Evolutionary conservation across 2,329 filamentous ascomycete species (phyloP).

Genomic region (Exophiala phaeomuriformis): DNA sequence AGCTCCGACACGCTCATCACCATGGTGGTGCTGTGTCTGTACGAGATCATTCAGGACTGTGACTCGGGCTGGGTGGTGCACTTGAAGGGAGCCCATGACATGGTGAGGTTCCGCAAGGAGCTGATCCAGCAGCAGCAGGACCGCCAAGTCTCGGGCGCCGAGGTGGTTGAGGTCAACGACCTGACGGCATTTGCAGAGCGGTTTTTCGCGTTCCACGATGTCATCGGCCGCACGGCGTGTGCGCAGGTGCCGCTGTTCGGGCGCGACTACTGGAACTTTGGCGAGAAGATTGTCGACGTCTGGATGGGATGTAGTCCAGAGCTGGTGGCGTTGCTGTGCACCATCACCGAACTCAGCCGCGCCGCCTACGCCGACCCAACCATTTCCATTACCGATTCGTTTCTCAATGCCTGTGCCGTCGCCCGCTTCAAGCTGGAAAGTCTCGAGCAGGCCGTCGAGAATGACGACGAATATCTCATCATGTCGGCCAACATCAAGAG

Average conservation of each 20-base stretch:
- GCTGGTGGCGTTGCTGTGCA: conserved; percentile 5
- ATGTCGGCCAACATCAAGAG: conserved; percentile 3
- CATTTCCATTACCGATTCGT: conserved; percentile 3
- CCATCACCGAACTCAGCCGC: conserved; percentile 4
- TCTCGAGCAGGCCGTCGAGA: conserved; percentile 4
- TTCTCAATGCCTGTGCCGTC: conserved; percentile 4
- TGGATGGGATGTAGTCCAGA: conserved; percentile 7
- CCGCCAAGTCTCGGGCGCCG: not conserved
- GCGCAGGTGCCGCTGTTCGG: conserved; percentile 3
- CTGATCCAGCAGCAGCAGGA: not conserved
- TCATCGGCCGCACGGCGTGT: conserved; percentile 4
- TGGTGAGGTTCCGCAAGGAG: conserved; percentile 4
- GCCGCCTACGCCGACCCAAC: conserved; percentile 1
- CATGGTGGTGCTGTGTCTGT: conserved; percentile 4
- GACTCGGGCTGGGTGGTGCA: conserved; percentile 2
- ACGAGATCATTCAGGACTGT: conserved; percentile 8
- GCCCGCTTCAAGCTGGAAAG: conserved; percentile 4
- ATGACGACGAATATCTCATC: conserved; percentile 4
- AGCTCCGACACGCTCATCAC: conserved; percentile 5
- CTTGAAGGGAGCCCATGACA: conserved; percentile 5
- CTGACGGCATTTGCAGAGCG: conserved; percentile 3
- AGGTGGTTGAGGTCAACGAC: conserved; percentile 3
- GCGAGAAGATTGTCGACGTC: conserved; percentile 5
- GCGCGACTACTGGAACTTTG: conserved; percentile 7
- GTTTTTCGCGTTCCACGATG: conserved; percentile 6